These are phyloP conservation scores for Fusarium humuli DNA, from an alignment of 2,329 filamentous ascomycete species.

Conservation along the genomic window DNA sequence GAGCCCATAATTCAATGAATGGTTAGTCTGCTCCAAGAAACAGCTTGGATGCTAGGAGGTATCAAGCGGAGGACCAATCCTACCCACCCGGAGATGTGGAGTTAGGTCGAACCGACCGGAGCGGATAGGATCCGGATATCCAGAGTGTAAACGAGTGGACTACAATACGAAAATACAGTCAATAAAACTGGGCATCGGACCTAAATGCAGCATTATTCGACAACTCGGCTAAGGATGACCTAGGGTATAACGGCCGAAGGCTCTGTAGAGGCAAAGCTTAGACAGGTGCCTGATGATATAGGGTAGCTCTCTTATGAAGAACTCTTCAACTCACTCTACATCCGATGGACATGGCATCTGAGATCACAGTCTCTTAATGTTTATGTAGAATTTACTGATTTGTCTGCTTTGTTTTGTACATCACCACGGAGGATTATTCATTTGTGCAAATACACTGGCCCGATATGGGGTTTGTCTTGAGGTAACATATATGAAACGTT, in stretches of 20 bases:
- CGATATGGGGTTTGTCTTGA: not conserved
- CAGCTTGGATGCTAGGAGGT: not conserved
- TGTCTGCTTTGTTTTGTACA: not conserved
- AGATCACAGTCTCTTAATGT: not conserved
- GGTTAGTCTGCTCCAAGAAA: too few relatives aligned
- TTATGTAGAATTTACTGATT: not conserved
- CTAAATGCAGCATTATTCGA: not conserved
- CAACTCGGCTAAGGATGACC: not conserved
- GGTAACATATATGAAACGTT: not conserved
- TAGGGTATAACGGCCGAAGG: not conserved
- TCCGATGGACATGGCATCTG: not conserved
- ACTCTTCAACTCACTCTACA: not conserved
- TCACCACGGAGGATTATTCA: not conserved
- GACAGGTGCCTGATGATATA: not conserved
- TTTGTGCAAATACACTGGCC: not conserved
- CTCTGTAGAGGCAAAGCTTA: not conserved
- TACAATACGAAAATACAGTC: not conserved
- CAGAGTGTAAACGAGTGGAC: not conserved
- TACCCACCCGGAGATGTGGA: not conserved
- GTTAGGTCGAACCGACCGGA: not conserved
- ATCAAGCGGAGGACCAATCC: not conserved
- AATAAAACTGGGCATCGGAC: not conserved
- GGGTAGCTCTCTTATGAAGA: not conserved
- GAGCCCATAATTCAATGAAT: too few relatives aligned
- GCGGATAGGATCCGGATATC: not conserved